Conservation (phyloP, 2,329 filamentous ascomycete species). For the Xylariaceae sp. region DNA sequence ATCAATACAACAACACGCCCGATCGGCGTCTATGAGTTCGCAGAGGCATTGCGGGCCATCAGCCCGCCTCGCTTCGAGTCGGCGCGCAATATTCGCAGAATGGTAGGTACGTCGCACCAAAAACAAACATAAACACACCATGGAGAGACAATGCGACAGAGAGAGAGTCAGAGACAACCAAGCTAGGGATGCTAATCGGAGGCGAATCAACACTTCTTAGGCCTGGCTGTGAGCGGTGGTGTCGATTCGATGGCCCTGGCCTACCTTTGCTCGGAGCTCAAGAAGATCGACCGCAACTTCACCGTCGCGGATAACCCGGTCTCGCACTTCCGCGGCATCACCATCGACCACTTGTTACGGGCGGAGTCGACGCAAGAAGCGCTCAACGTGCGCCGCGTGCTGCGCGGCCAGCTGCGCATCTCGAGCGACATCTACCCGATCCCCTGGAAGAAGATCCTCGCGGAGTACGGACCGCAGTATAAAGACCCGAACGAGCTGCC, state of each 20-base stretch:
- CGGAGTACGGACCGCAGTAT: conserved; percentile 15
- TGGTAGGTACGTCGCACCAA: conserved; percentile 37
- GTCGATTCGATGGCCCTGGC: conserved; percentile 98
- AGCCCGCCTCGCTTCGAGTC: conserved; percentile 47
- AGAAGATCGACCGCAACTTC: conserved; percentile 31
- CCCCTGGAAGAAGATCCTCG: conserved; percentile 44
- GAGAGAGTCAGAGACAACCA: too few relatives aligned
- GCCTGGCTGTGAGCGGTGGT: conserved; percentile 82
- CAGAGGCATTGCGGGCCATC: conserved; percentile 46
- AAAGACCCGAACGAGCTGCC: conserved; percentile 40
- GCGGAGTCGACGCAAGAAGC: conserved; percentile 50
- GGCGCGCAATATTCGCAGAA: conserved; percentile 34
- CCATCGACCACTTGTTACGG: conserved; percentile 56
- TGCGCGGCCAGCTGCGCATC: conserved; percentile 38
- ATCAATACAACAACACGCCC: conserved; percentile 38
- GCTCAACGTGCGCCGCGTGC: conserved; percentile 36
- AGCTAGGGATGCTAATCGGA: not conserved
- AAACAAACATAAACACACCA: too few relatives aligned
- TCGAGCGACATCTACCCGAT: conserved; percentile 31
- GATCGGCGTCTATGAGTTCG: conserved; percentile 39
- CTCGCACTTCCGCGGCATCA: conserved; percentile 38
- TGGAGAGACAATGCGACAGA: too few relatives aligned
- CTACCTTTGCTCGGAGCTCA: conserved; percentile 56
- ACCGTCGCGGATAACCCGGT: conserved; percentile 44
- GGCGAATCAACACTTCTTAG: conserved; percentile 35